Evolutionary conservation across 2,329 filamentous ascomycete genomes (phyloP).

Genomic region (Alternaria viburni): DNA sequence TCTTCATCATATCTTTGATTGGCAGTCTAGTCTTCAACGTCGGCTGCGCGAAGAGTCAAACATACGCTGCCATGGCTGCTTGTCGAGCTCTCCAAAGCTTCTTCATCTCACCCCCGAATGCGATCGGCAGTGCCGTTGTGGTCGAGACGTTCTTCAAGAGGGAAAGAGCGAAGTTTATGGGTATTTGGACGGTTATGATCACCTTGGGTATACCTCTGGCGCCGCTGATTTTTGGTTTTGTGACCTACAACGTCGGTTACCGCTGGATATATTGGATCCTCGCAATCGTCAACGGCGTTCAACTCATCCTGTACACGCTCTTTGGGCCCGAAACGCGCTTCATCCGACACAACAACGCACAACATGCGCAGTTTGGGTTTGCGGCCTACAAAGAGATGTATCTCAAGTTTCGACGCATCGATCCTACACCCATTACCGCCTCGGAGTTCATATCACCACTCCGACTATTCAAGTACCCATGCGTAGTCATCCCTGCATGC

Average conservation of each 20-base stretch:
- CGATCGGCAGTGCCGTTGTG: constrained; percentile 64
- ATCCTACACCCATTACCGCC: constrained; percentile 56
- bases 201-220: constrained; percentile 57
- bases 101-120: constrained; percentile 62
- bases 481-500: constrained; percentile 58
- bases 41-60: constrained; percentile 59
- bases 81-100: constrained; percentile 62
- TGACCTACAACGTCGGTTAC: constrained; percentile 60
- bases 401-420: constrained; percentile 60
- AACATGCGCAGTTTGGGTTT: constrained; percentile 32
- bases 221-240: constrained; percentile 53
- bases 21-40: constrained; percentile 59
- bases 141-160: constrained; percentile 65
- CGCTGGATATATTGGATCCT: constrained; percentile 66
- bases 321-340: constrained; percentile 60
- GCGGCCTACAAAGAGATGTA: constrained; percentile 52
- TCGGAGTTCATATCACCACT: constrained; percentile 62
- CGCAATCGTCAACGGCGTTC: constrained; percentile 63
- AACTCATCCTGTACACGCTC: constrained; percentile 64
- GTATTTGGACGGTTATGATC: constrained; percentile 62
- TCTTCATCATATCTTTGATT: constrained; percentile 60
- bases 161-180: constrained; percentile 62
- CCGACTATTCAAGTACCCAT: constrained; percentile 54
- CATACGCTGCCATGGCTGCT: constrained; percentile 58
- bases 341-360: constrained; percentile 49